phyloP scores from a whole-genome alignment of 1,284 basidiomycete genomes.

The Phaffia rhodozyma region DNA sequence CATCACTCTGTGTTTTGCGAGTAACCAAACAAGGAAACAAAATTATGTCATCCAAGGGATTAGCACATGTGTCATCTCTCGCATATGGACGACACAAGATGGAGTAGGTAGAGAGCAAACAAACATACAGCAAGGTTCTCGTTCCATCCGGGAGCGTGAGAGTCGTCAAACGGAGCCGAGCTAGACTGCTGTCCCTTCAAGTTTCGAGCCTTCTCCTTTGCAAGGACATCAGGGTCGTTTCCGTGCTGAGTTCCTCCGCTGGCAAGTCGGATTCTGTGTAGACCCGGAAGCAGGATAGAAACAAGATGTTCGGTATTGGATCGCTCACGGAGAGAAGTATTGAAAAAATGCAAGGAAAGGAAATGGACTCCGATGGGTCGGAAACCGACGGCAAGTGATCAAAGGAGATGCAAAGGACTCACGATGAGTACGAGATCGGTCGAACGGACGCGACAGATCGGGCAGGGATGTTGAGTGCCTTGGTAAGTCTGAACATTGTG shows the following conservation, averaged over 20 bases:
- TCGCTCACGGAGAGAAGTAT: not conserved
- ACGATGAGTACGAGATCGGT: no score
- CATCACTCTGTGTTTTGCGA: not conserved
- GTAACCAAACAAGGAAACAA: not conserved
- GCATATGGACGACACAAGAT: not conserved
- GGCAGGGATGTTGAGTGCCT: no score
- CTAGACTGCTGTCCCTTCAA: constrained; percentile 3
- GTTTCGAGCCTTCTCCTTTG: constrained; percentile 12
- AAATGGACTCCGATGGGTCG: not conserved
- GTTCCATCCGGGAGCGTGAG: constrained; percentile 13
- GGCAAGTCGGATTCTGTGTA: not conserved
- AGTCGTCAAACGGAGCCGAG: not conserved
- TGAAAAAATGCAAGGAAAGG: not conserved
- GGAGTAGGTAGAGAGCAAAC: not conserved
- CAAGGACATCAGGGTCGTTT: constrained; percentile 10
- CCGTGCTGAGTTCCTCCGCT: constrained; percentile 5
- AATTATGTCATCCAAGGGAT: not conserved
- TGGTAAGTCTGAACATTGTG: no score
- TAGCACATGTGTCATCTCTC: not conserved
- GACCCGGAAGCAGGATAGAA: no score
- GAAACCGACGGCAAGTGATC: no score
- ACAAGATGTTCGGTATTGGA: not conserved
- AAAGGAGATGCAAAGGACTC: no score
- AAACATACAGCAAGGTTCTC: constrained; percentile 9
- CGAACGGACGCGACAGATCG: no score